Evolutionary conservation across 176 grass and related monocot species (phyloP), one percentile per base, ranked within the genome.

Genomic region (Aegilops bicornis): DNA sequence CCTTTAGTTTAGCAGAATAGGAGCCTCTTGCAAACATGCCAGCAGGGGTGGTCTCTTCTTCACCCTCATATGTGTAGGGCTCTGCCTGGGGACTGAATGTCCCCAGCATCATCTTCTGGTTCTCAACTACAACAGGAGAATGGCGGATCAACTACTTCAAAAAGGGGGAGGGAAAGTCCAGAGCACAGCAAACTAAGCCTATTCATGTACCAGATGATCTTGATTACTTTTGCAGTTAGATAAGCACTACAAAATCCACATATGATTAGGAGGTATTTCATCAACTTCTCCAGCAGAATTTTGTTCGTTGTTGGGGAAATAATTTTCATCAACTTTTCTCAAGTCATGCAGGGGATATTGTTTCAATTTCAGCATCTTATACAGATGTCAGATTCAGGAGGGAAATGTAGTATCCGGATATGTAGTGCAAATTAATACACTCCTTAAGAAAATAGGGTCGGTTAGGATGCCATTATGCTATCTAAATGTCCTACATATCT

Each of bases 11-110:
- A 58, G 95, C 95, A 76, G 90, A 88, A 88, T 97, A 97, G 36
- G 88, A 92, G 59, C 95, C 95, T 66, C 95, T 93, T 77, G 92
- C 95, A 71, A 97, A 91, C 16, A 97, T 88, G 47, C 95, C 92
- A 82, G 92, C 85, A 33, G 95, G 95, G 13, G 95, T 97, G 27
- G 92, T 92, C 73, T 97, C 95, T 88, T 97, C 92, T 92, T 97
- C 87, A 61, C 91, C 82, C 87, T 89, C 95, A 11, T 94, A 92
- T 13, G 84, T 58, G 40, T 97, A 97, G 70, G 92, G 88, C 62
- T 97, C 95, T 64, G 71, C 80, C 87, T 97, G 95, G 71, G 95
- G 95, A 91, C 95, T 97, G 82, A 97, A 97, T 56, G 95, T 97
- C 40, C 95, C 95, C 78, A 97, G 79, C 94, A 97, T 97, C 69